A percentile compares a stretch with the other conserved stretches of the same genome.
Conservation (phyloP, 1,284 basidiomycete genomes). For the Meira nashicola region DNA sequence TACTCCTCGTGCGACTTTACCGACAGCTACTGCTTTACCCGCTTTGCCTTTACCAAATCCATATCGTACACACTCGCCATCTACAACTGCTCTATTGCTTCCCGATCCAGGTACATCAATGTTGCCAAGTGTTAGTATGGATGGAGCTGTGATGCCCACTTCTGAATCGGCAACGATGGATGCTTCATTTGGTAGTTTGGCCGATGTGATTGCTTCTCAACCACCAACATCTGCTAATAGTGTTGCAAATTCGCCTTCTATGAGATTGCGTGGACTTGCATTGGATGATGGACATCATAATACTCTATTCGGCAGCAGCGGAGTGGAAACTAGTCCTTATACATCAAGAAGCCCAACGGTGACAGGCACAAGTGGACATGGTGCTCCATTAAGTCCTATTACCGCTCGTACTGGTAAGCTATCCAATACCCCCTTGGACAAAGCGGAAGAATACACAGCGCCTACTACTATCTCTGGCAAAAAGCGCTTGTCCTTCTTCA, state of each 20-base stretch:
- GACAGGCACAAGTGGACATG: background rate
- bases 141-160: conserved; percentile 47
- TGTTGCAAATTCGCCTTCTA: background rate
- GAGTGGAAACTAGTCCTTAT: background rate
- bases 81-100: conserved; percentile 9
- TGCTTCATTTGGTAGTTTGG: conserved; percentile 40
- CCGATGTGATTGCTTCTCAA: conserved; percentile 25
- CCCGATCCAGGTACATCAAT: conserved; percentile 9
- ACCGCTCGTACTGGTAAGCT: background rate
- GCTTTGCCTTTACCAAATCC: conserved; percentile 42
- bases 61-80: conserved; percentile 35
- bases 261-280: background rate
- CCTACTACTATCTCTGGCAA: background rate
- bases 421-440: background rate
- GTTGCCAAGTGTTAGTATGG: conserved; percentile 39
- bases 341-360: background rate
- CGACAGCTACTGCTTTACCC: conserved; percentile 34
- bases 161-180: conserved; percentile 35
- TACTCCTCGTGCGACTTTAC: background rate
- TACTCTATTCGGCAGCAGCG: background rate
- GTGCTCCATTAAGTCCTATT: background rate
- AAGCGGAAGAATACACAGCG: background rate
- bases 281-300: background rate
- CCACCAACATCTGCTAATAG: background rate
- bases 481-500: conserved; percentile 45